Evolutionary conservation across 208 protist genomes (phyloP), one percentile per base, ranked within the genome.

Genomic region (Acanthamoeba rhysodes): DNA sequence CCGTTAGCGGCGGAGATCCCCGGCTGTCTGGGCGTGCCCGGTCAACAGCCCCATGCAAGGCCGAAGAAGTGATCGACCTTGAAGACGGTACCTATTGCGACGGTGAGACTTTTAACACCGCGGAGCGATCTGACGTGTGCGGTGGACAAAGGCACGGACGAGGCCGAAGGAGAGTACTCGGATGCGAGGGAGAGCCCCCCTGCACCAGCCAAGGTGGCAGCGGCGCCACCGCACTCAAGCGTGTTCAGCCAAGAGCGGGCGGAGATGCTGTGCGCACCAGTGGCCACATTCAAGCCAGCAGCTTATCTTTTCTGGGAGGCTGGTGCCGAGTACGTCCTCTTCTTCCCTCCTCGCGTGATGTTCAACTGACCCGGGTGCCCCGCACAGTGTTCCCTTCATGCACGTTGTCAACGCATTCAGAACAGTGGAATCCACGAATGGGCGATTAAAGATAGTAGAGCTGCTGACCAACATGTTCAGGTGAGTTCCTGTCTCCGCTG

Each of bases 391-490:
- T 3, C 85, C 85, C 16, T 92, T 92, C 45, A 53, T 92, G 85
- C 85, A 92, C 37, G 20, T 92, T 9, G 85, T 72, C 18, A 72
- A 72, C 32, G 53, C 59, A 5, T 92, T 92, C 62, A 72, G 32
- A 22, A 92, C 32, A 27, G 59, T 92, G 27, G 85, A 92, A 32
- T 45, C 24, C 3, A 92, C 62, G 9, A 92, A 53, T 10, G 85
- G 57, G 16, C 50, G 85, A 8, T 55, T 92, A 12, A 66, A 92
- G 37, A 92, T 92, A 5, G 85, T 92, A 0, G 85, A 92, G 9
- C 32, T 92, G 4, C 50, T 92, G 32, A 74, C 59, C 59, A 72
- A 92, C 85, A 92, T 92, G 85, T 92, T 92, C 27, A 16, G 85
- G 78, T 59, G 29, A 14, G 4, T 45, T 41, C 29, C n/a, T 29